These are phyloP conservation scores for Baorangia bicolor DNA, from an alignment of 768 basidiomycete species.

Conservation along the genomic window DNA sequence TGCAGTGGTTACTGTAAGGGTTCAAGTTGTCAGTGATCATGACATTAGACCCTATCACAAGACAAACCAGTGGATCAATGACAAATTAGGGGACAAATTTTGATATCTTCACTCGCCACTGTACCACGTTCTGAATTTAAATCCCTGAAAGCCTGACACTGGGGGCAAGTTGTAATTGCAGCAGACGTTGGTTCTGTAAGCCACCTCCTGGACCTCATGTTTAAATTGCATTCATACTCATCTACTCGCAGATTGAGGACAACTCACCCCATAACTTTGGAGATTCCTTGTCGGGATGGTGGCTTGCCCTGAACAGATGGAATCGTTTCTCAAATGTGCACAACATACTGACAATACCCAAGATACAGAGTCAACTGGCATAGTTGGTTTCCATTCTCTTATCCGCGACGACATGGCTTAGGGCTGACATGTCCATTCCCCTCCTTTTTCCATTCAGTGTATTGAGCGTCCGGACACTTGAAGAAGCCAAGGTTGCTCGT, in stretches of 20 bases:
- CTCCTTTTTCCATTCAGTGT: constrained; percentile 55
- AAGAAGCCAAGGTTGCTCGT: constrained; percentile 89
- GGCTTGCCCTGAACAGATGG: constrained; percentile 90
- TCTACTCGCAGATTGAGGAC: constrained; percentile 64
- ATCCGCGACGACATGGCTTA: not conserved
- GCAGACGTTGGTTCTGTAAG: constrained; percentile 88
- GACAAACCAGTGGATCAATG: too few relatives aligned
- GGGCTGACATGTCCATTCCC: constrained; percentile 1
- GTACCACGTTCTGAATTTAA: too few relatives aligned
- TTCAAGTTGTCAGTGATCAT: too few relatives aligned
- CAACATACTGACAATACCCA: constrained; percentile 83
- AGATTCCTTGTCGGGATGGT: constrained; percentile 94
- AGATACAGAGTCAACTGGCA: constrained; percentile 90
- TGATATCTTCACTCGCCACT: too few relatives aligned
- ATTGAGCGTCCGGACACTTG: constrained; percentile 90
- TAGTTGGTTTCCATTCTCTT: constrained; percentile 60
- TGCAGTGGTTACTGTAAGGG: too few relatives aligned
- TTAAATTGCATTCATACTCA: not conserved
- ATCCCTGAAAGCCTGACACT: too few relatives aligned
- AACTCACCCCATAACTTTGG: constrained; percentile 94
- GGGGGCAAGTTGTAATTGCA: constrained; percentile 89
- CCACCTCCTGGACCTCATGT: constrained; percentile 10
- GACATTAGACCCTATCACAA: too few relatives aligned
- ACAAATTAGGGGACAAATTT: too few relatives aligned
- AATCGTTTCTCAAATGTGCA: constrained; percentile 83